Conservation (phyloP, 306 rosid genomes). For the Betula pendula region DNA sequence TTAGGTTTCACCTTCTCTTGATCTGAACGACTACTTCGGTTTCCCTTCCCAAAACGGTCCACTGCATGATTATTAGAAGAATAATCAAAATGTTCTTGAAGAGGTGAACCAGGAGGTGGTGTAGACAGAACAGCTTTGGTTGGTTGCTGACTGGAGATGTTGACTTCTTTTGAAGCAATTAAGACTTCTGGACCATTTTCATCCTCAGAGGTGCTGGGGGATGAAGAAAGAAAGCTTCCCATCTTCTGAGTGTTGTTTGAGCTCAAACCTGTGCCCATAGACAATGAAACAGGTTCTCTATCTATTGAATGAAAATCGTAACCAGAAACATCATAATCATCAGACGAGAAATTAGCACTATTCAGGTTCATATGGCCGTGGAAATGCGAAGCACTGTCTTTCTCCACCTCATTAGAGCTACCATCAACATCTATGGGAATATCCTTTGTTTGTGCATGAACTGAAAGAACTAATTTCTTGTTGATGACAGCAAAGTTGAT, state of each 20-base stretch:
- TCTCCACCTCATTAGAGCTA: conserved; percentile 38
- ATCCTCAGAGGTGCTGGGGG: conserved; percentile 72
- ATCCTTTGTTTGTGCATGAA: conserved; percentile 39
- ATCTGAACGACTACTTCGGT: conserved; percentile 72
- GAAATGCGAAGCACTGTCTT: conserved; percentile 35
- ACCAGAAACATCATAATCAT: conserved; percentile 79
- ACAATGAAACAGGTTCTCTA: conserved; percentile 54
- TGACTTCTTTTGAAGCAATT: conserved; percentile 41
- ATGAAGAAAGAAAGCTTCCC: conserved; percentile 72
- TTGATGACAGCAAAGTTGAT: conserved; percentile 50
- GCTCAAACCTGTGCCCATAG: conserved; percentile 44
- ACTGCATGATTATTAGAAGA: conserved; percentile 51
- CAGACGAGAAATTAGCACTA: conserved; percentile 75
- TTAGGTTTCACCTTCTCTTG: conserved; percentile 65
- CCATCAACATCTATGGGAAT: conserved; percentile 34
- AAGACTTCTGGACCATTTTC: conserved; percentile 62
- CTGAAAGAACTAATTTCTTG: conserved; percentile 65
- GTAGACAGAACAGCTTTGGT: conserved; percentile 47
- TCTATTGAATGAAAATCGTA: conserved; percentile 83
- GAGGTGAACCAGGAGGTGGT: conserved; percentile 76
- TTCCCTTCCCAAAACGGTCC: conserved; percentile 71
- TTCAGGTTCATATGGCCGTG: conserved; percentile 40
- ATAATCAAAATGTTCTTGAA: conserved; percentile 69
- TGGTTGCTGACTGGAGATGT: conserved; percentile 45
- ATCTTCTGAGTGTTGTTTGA: conserved; percentile 64